Percentiles rank a stretch among this genome's conserved stretches.
These are phyloP conservation scores for Schizosaccharomyces lindneri DNA, from an alignment of 805 yeast genomes.

Conservation along the genomic window DNA sequence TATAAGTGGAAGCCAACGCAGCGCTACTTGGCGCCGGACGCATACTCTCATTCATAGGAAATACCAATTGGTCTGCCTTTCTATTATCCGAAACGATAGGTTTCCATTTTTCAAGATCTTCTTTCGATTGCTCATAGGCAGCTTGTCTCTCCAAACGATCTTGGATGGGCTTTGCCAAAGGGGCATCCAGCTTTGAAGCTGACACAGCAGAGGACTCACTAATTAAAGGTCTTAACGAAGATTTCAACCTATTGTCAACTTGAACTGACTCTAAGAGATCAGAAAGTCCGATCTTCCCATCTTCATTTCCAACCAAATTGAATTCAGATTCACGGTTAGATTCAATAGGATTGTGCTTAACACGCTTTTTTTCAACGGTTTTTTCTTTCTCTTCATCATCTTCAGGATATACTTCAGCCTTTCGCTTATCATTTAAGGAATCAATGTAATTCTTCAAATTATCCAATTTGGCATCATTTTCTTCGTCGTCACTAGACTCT, in stretches of 20 bases:
- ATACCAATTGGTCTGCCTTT: conserved; percentile 60
- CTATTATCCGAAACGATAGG: conserved; percentile 59
- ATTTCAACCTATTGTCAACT: conserved; percentile 25
- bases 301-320: conserved; percentile 14
- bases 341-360: conserved; percentile 8
- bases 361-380: conserved; percentile 8
- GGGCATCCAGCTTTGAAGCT: conserved; percentile 38
- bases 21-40: conserved; percentile 15
- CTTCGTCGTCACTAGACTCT: conserved; percentile 9
- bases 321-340: conserved; percentile 12
- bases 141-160: conserved; percentile 66
- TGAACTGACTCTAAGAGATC: conserved; percentile 40
- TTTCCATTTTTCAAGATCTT: conserved; percentile 71
- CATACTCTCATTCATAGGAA: conserved; percentile 28
- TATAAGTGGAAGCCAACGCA: conserved; percentile 28
- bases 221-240: conserved; percentile 14
- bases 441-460: neutral
- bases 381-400: conserved; percentile 2
- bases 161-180: conserved; percentile 68
- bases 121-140: conserved; percentile 71
- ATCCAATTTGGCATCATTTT: conserved; percentile 11
- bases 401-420: conserved; percentile 8
- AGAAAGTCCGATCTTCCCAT: conserved; percentile 19
- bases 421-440: conserved; percentile 8
- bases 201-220: conserved; percentile 5